Evolutionary conservation across 768 basidiomycete genomes (phyloP).

Genomic region (Plicaturopsis crispa): DNA sequence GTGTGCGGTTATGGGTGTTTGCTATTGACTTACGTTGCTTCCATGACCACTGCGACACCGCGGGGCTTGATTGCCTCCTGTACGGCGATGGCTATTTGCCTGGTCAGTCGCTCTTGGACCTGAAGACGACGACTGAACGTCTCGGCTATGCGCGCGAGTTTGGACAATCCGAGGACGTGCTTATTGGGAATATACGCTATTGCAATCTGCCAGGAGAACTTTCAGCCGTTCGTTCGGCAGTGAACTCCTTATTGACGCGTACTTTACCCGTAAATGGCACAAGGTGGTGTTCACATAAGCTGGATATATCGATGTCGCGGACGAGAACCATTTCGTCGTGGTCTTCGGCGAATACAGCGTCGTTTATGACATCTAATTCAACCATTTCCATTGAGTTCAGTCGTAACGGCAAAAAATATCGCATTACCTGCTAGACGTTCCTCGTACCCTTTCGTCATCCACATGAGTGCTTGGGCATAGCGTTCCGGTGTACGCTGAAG

Average conservation of each 20-base stretch:
- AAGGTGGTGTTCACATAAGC: slow-evolving; percentile 96
- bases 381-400: neutral
- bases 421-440: slow-evolving; percentile 78
- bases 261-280: slow-evolving; percentile 98
- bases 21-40: slow-evolving; percentile 73
- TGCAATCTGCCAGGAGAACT: slow-evolving; percentile 59
- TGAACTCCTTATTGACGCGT: slow-evolving; percentile 22
- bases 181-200: slow-evolving; percentile 97
- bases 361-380: slow-evolving; percentile 87
- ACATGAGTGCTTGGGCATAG: slow-evolving; percentile 94
- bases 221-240: neutral
- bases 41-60: slow-evolving; percentile 99
- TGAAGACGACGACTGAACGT: slow-evolving; percentile 94
- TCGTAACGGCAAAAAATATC: slow-evolving; percentile 9
- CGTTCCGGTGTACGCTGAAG: slow-evolving; percentile 87
- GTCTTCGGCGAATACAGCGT: slow-evolving; percentile 97
- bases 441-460: slow-evolving; percentile 99
- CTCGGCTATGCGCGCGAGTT: slow-evolving; percentile 94
- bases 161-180: slow-evolving; percentile 90
- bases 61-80: slow-evolving; percentile 97
- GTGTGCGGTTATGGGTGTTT: slow-evolving; percentile 11
- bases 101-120: slow-evolving; percentile 95
- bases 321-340: slow-evolving; percentile 99
- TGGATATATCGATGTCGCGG: slow-evolving; percentile 94
- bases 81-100: slow-evolving; percentile 96